Percentiles rank a stretch among this genome's conserved stretches.
Conservation (phyloP, 495 filamentous ascomycete genomes). For the Pseudoneurospora amorphoporcata region DNA sequence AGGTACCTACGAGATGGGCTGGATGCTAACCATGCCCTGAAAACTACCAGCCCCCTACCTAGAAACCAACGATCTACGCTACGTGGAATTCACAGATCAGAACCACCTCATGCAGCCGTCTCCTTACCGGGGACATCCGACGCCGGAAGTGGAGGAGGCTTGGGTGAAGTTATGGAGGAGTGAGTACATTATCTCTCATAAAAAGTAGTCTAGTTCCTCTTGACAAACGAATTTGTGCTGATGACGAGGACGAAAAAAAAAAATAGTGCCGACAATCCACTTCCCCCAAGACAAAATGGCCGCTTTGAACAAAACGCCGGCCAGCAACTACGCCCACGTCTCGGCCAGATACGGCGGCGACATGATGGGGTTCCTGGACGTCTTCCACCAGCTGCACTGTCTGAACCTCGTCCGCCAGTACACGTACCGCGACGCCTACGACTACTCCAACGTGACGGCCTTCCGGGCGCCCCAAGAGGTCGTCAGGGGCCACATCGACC, state of each 20-base stretch:
- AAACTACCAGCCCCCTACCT: neutral
- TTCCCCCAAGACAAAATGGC: neutral
- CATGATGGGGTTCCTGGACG: neutral
- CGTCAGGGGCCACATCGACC: neutral
- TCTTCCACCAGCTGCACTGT: neutral
- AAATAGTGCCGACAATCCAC: neutral
- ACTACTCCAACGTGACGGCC: slow-evolving; percentile 1
- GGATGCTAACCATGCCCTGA: neutral
- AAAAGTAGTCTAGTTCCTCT: no score
- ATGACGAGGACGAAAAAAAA: no score
- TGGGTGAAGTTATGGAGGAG: neutral
- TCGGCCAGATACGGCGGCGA: neutral
- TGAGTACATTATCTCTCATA: neutral
- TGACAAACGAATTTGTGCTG: no score
- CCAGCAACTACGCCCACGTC: neutral
- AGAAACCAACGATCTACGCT: neutral
- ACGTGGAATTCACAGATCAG: neutral
- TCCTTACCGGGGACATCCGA: neutral
- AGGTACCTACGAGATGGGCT: no score
- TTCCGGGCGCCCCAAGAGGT: neutral
- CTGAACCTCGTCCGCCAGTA: neutral
- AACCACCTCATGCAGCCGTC: neutral
- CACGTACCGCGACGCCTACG: neutral
- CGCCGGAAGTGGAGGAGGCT: neutral
- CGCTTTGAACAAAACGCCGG: neutral